Base-by-base conservation (phyloP, 1,284 basidiomycete species). In the Irpex sp. region DNA sequence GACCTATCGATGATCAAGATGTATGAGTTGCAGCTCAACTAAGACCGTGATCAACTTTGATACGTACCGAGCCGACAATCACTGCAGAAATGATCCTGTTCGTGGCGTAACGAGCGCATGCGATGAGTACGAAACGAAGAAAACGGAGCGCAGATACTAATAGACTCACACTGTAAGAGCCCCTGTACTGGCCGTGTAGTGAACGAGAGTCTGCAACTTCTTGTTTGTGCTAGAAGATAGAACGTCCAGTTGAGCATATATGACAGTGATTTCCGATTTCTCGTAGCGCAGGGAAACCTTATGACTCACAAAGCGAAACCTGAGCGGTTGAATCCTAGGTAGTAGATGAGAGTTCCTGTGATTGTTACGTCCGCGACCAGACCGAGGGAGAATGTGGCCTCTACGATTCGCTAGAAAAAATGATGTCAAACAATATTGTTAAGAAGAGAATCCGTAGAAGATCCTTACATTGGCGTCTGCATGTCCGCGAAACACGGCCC, bases 121-220 rank as follows among this genome's bases (percentile, higher is more conserved):
- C 21, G 17, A 54, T 17, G 8, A 31, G 19, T 11, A 17, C 5
- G 6, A 54, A 8, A 54, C 2, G 19, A 15, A 5, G n/a, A 54
- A 11, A 11, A 26, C 17, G 19, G 49, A 9, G 17, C 1, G 2
- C 37, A 56, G 15, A 34, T 47, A 40, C n/a, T n/a, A n/a, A n/a
- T 19, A 11, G 2, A 52, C 57, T 19, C 9, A 62, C 62, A 62
- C 58, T 7, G 62, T 62, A 48, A 62, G 57, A 5, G 57, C 57
- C 15, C 62, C 62, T 13, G 62, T 62, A 44, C 58, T 62, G 57
- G 58, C 40, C 7, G 62, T 62, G 36, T 62, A 62, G 37, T 51
- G 58, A 5, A 62, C 47, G 7, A 62, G 37, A 15, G 19, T 58
- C 26, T 62, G 62, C 5, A 62, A 15, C 26, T 54, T 38, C n/a